Evolutionary conservation across 2,329 filamentous ascomycete species (phyloP).

Genomic region (Colletotrichum sp.): DNA sequence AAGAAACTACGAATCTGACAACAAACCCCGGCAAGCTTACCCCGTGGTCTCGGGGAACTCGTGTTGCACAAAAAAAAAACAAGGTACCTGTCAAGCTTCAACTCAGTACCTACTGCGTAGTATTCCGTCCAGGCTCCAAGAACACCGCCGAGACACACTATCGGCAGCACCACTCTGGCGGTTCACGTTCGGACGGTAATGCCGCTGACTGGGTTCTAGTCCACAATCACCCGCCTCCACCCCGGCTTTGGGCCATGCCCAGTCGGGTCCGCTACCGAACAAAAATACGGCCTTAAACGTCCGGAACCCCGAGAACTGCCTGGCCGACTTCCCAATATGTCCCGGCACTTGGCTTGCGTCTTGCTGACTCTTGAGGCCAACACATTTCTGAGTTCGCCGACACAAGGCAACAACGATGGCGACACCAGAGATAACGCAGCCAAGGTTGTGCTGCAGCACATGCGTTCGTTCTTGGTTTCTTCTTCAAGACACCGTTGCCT

Average conservation of each 20-base stretch:
- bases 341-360: neutral
- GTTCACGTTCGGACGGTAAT: neutral
- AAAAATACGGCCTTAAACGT: neutral
- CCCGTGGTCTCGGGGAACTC: neutral
- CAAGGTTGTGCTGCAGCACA: neutral
- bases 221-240: slow-evolving; percentile 7
- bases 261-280: slow-evolving; percentile 1
- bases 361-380: neutral
- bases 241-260: neutral
- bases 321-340: neutral
- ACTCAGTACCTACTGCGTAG: neutral
- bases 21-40: neutral
- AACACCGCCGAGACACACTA: neutral
- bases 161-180: neutral
- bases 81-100: neutral
- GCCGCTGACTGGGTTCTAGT: neutral
- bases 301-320: neutral
- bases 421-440: neutral
- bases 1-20: slow-evolving; percentile 15
- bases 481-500: neutral
- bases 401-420: neutral
- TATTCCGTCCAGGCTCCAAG: neutral
- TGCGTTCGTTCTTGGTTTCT: neutral
- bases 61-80: neutral
- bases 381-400: neutral